Percentiles rank a stretch among this genome's conserved stretches.
Evolutionary conservation across 2,329 filamentous ascomycete species (phyloP).

Genomic region (Cercospora sp.): DNA sequence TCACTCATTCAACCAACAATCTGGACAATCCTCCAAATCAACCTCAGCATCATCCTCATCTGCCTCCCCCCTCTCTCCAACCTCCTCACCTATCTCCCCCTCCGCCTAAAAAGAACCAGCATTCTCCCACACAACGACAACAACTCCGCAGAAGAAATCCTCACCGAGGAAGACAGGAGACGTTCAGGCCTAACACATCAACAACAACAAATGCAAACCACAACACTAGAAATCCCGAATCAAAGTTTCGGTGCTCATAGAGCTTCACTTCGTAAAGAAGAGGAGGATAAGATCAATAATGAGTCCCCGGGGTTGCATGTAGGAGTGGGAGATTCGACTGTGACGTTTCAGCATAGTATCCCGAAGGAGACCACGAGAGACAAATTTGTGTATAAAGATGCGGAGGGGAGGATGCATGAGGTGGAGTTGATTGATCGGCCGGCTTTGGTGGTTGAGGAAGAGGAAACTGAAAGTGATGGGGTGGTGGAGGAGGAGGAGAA

Average conservation of each 20-base stretch:
- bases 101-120: not conserved
- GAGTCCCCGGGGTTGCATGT: constrained; percentile 9
- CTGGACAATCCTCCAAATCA: constrained; percentile 16
- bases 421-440: constrained; percentile 16
- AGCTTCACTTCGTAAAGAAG: not conserved
- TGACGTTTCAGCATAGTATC: constrained; percentile 13
- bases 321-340: not conserved
- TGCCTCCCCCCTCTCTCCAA: constrained; percentile 13
- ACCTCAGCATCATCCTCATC: constrained; percentile 17
- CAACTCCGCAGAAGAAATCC: not conserved
- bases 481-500: not conserved
- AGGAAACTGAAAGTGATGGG: not conserved
- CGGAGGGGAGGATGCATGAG: constrained; percentile 14
- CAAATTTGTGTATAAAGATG: constrained; percentile 15
- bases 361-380: constrained; percentile 8
- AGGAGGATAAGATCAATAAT: not conserved
- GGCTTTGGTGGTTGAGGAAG: not conserved
- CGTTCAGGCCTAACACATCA: not conserved
- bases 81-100: not conserved
- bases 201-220: not conserved
- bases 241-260: not conserved
- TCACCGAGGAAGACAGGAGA: not conserved
- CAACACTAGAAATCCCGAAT: not conserved
- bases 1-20: constrained; percentile 9
- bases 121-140: not conserved